phyloP scores from a whole-genome alignment of 768 basidiomycete genomes.

The Myochromella boudieri region DNA sequence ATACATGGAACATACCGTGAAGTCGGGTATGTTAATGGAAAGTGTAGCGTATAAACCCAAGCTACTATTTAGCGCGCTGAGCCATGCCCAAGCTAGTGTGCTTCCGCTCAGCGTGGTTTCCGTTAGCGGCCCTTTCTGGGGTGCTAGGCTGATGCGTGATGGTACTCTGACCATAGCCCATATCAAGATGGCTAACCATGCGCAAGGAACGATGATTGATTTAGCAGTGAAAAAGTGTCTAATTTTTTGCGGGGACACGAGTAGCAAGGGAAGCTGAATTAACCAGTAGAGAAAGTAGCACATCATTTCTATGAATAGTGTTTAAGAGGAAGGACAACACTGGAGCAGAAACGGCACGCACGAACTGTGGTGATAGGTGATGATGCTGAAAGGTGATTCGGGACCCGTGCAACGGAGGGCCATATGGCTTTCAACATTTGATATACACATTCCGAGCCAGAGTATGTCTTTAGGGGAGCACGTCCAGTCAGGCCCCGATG shows the following conservation, averaged over 20 bases:
- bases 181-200: slow-evolving; percentile 72
- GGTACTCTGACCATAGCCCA: slow-evolving; percentile 78
- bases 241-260: slow-evolving; percentile 77
- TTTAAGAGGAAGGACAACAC: neutral
- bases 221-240: slow-evolving; percentile 76
- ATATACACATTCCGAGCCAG: slow-evolving; percentile 73
- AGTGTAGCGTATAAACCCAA: slow-evolving; percentile 74
- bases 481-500: neutral
- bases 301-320: slow-evolving; percentile 49
- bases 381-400: slow-evolving; percentile 57
- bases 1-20: slow-evolving; percentile 44
- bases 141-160: slow-evolving; percentile 56
- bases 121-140: slow-evolving; percentile 49
- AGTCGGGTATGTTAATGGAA: slow-evolving; percentile 83
- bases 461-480: slow-evolving; percentile 46
- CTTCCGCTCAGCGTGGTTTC: slow-evolving; percentile 53
- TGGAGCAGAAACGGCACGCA: slow-evolving; percentile 15
- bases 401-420: slow-evolving; percentile 66
- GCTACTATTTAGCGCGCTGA: slow-evolving; percentile 73
- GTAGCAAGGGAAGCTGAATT: slow-evolving; percentile 72
- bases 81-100: slow-evolving; percentile 73
- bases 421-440: slow-evolving; percentile 86
- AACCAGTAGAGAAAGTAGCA: slow-evolving; percentile 80
- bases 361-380: slow-evolving; percentile 67
- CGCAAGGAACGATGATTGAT: slow-evolving; percentile 58